These are phyloP conservation scores for Nothomitra cinnamomea DNA, from an alignment of 2,329 filamentous ascomycete species.

Conservation along the genomic window DNA sequence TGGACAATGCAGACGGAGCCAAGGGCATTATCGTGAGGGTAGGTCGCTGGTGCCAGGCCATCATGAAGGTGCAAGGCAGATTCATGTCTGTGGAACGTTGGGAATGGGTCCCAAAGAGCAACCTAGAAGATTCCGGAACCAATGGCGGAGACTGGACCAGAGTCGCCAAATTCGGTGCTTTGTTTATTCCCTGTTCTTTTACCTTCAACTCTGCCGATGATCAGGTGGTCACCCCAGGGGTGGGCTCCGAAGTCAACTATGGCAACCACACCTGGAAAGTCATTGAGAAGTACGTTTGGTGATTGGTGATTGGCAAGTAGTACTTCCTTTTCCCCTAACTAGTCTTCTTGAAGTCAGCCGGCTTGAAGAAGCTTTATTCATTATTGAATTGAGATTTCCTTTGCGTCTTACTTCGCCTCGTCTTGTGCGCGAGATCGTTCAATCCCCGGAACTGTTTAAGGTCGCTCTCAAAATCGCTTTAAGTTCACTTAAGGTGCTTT, in stretches of 20 bases:
- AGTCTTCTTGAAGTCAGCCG: neutral
- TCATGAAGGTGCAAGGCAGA: constrained; percentile 9
- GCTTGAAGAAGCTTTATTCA: neutral
- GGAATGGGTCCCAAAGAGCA: neutral
- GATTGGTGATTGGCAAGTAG: neutral
- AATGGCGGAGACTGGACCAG: neutral
- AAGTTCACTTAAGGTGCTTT: too few relatives aligned
- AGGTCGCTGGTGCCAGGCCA: constrained; percentile 12
- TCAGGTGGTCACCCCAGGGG: neutral
- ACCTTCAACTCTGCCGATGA: neutral
- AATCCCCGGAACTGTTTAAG: too few relatives aligned
- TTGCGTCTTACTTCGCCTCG: too few relatives aligned
- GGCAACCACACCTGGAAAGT: constrained; percentile 1
- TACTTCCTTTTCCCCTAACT: neutral
- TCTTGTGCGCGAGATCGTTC: too few relatives aligned
- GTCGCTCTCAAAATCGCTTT: too few relatives aligned
- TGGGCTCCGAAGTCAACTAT: neutral
- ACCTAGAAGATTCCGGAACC: neutral
- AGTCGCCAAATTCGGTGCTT: neutral
- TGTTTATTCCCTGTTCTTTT: neutral
- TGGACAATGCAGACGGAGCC: constrained; percentile 4
- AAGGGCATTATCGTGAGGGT: constrained; percentile 12
- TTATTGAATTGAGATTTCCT: too few relatives aligned
- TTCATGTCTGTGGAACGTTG: neutral
- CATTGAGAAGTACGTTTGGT: constrained; percentile 1